Evolutionary conservation across 768 basidiomycete genomes (phyloP), one percentile per base, ranked within the genome.

Genomic region (Lentinus brumalis): DNA sequence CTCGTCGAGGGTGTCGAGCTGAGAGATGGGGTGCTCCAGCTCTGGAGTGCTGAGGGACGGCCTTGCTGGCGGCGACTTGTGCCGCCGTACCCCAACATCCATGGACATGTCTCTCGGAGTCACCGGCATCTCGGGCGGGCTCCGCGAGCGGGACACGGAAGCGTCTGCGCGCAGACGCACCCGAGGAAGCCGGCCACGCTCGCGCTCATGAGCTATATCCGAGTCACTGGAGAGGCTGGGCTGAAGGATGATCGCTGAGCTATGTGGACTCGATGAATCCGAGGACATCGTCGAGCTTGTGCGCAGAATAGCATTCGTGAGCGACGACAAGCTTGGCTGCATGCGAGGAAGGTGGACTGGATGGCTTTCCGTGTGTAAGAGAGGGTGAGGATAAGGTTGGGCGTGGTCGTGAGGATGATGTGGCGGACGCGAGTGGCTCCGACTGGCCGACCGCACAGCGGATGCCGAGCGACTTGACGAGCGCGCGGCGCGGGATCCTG

Each of bases 401-500:
- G 62, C 60, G 69, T 66, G 42, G 72, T 71, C 60, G 70, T 68
- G 18, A 58, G 69, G 46, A 42, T 60, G 65, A 46, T 35, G 67
- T 65, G 39, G 67, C 50, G 15, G 68, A 67, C 78, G 73, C 11
- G 81, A 83, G 14, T 72, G 67, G 61, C 79, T 79, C 39, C 80
- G 76, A 44, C 78, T 77, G 12, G 70, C 66, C 35, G 60, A 64
- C n/a, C 77, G 76, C 44, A 77, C 70, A 6, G 73, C 71, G 9
- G 78, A 77, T n/a, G 74, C 69, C 9, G 79, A 76, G 47, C 74
- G 77, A 15, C 75, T 77, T 35, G 74, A 74, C 1, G 75, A 70
- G 15, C 76, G 70, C 10, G 83, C 83, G 2, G 78, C 76, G n/a
- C 83, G 74, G 12, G 83, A 86, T 32, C 79, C 69, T 4, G 85